Evolutionary conservation across 495 filamentous ascomycete species (phyloP), one percentile per base, ranked within the genome.

Genomic region (Annulohypoxylon moriforme): DNA sequence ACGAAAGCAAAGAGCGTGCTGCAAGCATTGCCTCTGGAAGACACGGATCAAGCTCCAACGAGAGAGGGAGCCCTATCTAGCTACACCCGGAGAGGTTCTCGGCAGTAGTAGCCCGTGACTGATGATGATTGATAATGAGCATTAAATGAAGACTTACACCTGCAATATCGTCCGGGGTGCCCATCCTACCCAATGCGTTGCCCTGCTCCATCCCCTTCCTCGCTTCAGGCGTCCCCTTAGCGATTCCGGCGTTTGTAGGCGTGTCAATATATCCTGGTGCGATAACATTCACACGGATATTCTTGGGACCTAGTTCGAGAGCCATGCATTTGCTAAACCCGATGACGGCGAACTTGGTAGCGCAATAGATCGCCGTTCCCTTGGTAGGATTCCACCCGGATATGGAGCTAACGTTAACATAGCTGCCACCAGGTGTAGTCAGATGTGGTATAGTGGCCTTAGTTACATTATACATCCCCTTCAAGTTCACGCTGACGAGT

Each of bases 241-340:
- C 72, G 44, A 74, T 71, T 3, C 72, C 72, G 10, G 67, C 67
- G n/a, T 74, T 74, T 7, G 67, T 67, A 1, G 72, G 72, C 2
- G 72, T 74, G 24, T 79, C 73, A 29, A 81, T 77, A 42, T 74
- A 84, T 14, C 86, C 87, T 22, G 87, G 86, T 11, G 84, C 82
- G 33, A 89, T 80, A 13, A 85, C 80, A 71, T 89, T 89, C 1
- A 83, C 81, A 9, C 86, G 78, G 22, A 89, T 83, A 10, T 85
- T 85, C 46, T 80, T 80, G 4, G 80, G 75, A 0, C 85, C 87
- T 46, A 89, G 73, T 60, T 89, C 87, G 60, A 87, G 72, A 13
- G 86, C 87, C 70, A 89, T 81, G 63, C 81, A 81, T 67, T 88
- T 88, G 4, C 83, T 83, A 68, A 89, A 85, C 5, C 86, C 86